Percentiles rank a stretch among this genome's conserved stretches.
These are phyloP conservation scores for Acanthamoeba quina DNA, from an alignment of 208 protist genomes.

Conservation along the genomic window DNA sequence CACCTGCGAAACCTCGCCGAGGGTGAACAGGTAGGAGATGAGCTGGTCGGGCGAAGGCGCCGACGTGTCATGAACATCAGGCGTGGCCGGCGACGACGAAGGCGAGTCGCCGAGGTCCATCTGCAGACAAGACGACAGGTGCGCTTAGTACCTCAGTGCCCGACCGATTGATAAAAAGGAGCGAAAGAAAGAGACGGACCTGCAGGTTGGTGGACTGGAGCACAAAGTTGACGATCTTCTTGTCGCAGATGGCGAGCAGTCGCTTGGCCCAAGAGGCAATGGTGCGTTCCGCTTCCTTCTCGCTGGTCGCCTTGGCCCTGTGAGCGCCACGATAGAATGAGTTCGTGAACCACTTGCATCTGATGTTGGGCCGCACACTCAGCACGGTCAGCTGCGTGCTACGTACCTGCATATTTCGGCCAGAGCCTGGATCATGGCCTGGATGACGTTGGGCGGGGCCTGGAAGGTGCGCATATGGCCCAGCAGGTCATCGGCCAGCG, in stretches of 20 bases:
- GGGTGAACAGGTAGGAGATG: slow-evolving; percentile 53
- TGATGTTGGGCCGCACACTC: too few relatives aligned
- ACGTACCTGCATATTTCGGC: slow-evolving; percentile 2
- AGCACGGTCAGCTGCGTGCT: too few relatives aligned
- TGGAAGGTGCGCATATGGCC: slow-evolving; percentile 31
- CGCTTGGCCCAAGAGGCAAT: slow-evolving; percentile 26
- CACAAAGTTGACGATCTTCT: slow-evolving; percentile 62
- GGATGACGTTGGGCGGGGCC: slow-evolving; percentile 16
- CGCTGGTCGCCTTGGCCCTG: slow-evolving; percentile 28
- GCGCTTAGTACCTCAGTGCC: neutral
- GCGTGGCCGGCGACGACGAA: slow-evolving; percentile 21
- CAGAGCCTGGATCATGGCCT: slow-evolving; percentile 68
- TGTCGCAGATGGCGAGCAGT: slow-evolving; percentile 57
- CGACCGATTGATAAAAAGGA: neutral
- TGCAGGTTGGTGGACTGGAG: slow-evolving; percentile 56
- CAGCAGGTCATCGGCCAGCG: slow-evolving; percentile 37
- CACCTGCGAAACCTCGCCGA: slow-evolving; percentile 62
- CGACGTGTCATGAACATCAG: neutral
- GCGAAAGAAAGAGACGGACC: neutral
- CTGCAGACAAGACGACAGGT: neutral
- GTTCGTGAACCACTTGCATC: too few relatives aligned
- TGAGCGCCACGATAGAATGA: neutral
- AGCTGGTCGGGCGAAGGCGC: slow-evolving; percentile 12
- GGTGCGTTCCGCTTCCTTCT: slow-evolving; percentile 1
- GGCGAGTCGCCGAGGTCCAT: slow-evolving; percentile 43